Conservation (phyloP, 305 asterid genomes). For the Solanum hybrid region DNA sequence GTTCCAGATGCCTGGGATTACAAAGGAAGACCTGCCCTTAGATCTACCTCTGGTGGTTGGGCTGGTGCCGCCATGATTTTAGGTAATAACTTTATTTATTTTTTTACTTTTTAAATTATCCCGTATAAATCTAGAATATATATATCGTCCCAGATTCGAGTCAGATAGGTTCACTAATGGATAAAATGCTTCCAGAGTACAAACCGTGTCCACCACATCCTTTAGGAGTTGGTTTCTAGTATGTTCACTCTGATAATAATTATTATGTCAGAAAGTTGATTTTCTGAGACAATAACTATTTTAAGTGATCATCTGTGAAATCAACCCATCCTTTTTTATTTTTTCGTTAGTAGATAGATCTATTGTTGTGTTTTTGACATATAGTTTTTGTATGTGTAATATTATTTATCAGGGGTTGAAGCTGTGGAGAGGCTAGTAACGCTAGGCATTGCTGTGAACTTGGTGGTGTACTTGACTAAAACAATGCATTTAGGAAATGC, state of each 20-base stretch:
- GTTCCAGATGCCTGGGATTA: constrained; percentile 73
- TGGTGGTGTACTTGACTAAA: constrained; percentile 56
- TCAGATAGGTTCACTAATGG: background rate
- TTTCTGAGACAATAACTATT: background rate
- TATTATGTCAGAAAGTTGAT: background rate
- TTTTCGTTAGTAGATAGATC: background rate
- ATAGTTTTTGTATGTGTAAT: background rate
- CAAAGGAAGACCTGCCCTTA: constrained; percentile 53
- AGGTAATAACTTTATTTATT: constrained; percentile 25
- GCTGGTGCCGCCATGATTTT: constrained; percentile 61
- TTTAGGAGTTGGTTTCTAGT: background rate
- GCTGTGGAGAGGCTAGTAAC: constrained; percentile 61
- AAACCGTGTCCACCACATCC: background rate
- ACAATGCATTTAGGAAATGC: constrained; percentile 87
- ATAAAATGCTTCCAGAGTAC: background rate
- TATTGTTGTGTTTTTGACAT: background rate
- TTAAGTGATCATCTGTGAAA: background rate
- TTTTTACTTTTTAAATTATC: background rate
- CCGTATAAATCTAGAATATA: background rate
- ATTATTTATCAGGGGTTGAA: constrained; percentile 38
- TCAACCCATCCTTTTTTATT: background rate
- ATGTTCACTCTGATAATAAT: background rate
- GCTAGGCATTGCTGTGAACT: constrained; percentile 66
- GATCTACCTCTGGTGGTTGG: constrained; percentile 74
- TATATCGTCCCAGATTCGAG: background rate